Base-by-base conservation (phyloP, 2,329 filamentous ascomycete genomes). In the Calycina herbarum region DNA sequence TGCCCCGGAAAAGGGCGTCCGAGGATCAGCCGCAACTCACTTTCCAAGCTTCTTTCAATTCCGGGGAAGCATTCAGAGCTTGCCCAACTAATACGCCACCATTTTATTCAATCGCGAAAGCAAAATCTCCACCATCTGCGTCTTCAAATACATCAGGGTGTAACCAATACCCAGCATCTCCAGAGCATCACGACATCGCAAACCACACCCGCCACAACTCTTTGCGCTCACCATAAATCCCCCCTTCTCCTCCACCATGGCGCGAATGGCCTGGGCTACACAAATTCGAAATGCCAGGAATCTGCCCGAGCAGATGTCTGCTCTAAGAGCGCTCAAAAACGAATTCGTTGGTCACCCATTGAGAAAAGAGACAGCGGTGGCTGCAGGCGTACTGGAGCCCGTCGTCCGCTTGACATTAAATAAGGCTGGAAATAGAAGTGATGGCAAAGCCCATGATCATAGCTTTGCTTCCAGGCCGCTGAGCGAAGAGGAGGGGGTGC, bases 301-400 rank as follows among this genome's bases (percentile, higher is more conserved):
- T 42, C 76, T 79, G 58, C 70, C 78, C 27, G 85, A 88, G 68
- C 85, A 85, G 72, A 80, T 85, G 51, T 80, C 82, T 31, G 85
- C 88, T 60, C 82, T 97, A 57, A 87, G 89, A 70, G 82, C 83
- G 54, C 81, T 99, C 35, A 98, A 97, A 81, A 95, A 97, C 77
- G 91, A 95, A 69, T 85, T 96, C 59, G 88, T 97, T 67, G 95
- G 95, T 29, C 93, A 98, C 77, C 85, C 90, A 40, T 89, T 94
- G 77, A 89, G 89, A 77, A 99, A 99, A 79, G 90, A 94, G 78
- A 79, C 86, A 64, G 94, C 89, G 82, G 83, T 97, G 51, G 82
- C 82, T 65, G 80, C 86, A 63, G 94, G 94, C 20, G 82, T 92
- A 33, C 78, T 95, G 58, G 83, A 86, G 62, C 83, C 85, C 40